Conservation (phyloP, 2,329 filamentous ascomycete genomes). For the Bipolaris oryzae region DNA sequence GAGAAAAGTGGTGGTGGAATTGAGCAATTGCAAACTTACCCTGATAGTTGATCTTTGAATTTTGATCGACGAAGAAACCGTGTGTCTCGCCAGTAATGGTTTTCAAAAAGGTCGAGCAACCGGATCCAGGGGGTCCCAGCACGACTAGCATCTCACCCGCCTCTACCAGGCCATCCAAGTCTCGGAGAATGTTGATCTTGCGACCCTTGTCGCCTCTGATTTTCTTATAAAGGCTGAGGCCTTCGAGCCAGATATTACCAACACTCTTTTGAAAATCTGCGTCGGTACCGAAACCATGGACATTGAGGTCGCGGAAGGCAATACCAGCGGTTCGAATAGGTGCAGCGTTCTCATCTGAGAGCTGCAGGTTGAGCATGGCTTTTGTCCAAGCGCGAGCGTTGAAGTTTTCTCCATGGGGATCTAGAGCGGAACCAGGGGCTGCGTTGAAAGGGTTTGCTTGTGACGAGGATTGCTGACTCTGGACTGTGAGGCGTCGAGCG, state of each 20-base stretch:
- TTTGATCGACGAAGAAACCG: constrained; percentile 73
- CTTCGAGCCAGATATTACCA: constrained; percentile 54
- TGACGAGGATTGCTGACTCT: constrained; percentile 48
- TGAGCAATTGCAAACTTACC: constrained; percentile 28
- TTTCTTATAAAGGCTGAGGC: constrained; percentile 46
- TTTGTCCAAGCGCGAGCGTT: constrained; percentile 57
- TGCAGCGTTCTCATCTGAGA: constrained; percentile 49
- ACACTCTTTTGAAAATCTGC: constrained; percentile 60
- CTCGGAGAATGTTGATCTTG: constrained; percentile 68
- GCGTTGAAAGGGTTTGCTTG: constrained; percentile 49
- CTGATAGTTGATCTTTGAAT: constrained; percentile 81
- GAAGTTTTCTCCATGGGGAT: constrained; percentile 56
- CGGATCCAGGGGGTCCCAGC: constrained; percentile 69
- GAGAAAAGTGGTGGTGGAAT: background rate
- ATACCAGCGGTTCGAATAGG: constrained; percentile 55
- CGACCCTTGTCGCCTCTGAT: constrained; percentile 42
- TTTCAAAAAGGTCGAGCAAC: constrained; percentile 85
- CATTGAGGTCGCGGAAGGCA: constrained; percentile 55
- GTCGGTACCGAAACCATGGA: constrained; percentile 56
- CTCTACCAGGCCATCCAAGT: constrained; percentile 71
- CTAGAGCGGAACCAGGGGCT: constrained; percentile 51
- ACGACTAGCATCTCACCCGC: constrained; percentile 79
- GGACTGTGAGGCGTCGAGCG: constrained; percentile 50
- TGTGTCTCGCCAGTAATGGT: constrained; percentile 83
- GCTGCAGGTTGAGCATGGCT: constrained; percentile 56